Base-by-base conservation (phyloP, 1,139 yeast genomes). In the Lodderomyces margitis region DNA sequence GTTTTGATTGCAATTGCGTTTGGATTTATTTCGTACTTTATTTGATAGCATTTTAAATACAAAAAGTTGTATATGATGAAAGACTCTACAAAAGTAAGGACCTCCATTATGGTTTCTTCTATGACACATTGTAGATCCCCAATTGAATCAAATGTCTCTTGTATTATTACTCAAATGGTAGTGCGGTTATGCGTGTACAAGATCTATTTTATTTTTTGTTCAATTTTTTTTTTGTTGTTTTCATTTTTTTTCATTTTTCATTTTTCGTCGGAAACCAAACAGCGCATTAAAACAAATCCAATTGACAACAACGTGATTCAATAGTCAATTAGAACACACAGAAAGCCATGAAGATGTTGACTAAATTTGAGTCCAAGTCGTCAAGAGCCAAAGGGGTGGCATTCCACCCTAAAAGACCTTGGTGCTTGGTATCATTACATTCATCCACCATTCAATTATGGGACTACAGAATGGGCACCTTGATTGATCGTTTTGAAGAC, bases 381-480 rank as follows among this genome's bases (percentile, higher is more conserved):
- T 88, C 98, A 43, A 78, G 98, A 77, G 98, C 98, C 41, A 94
- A 94, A 69, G 97, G 97, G 50, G 89, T 94, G 58, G 98, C 98
- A 44, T 92, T 94, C 68, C 99, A 94, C 64, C 98, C 98, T 40
- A 85, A 83, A 52, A 75, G 95, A 62, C 98, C 99, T 42, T 94
- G 98, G 98, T 87, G 88, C 42, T 75, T 94, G 55, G 98, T 92
- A 28, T 89, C 98, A 5, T 76, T 94, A 50, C 95, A 91, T 65
- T 87, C 96, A 19, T 88, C 96, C 23, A 88, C 96, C 15, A 91
- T 92, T 61, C 98, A 92, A 66, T 75, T 92, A 51, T 94, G 99
- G 99, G 99, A 94, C 65, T 94, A 94, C 68, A 83, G 99, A 61
- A 94, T 94, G 98, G 99, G 99, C 37, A 89, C 98, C 2, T 72